Conservation (phyloP, 1,139 yeast genomes). For the Kodamaea derodonti region DNA sequence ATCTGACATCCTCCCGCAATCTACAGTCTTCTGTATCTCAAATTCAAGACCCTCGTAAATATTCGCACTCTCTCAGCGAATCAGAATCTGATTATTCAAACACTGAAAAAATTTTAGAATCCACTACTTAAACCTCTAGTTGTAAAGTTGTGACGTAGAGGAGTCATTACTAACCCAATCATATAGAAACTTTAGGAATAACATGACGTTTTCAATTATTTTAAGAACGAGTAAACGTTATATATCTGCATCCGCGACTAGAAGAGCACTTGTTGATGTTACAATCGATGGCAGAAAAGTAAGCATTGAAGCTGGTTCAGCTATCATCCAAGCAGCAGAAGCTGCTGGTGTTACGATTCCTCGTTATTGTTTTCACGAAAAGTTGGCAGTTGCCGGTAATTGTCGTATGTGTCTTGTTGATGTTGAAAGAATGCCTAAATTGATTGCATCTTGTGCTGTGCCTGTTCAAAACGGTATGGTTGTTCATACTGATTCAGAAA, state of each 20-base stretch:
- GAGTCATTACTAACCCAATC: neutral
- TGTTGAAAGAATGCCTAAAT: slow-evolving; percentile 85
- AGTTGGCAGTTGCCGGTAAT: slow-evolving; percentile 89
- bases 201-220: slow-evolving; percentile 10
- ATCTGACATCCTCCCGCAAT: no score
- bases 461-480: slow-evolving; percentile 91
- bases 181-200: neutral
- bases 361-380: slow-evolving; percentile 88
- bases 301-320: slow-evolving; percentile 79
- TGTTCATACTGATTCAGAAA: slow-evolving; percentile 74
- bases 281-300: slow-evolving; percentile 79
- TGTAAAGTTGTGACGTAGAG: neutral
- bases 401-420: slow-evolving; percentile 94
- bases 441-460: slow-evolving; percentile 89
- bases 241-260: slow-evolving; percentile 23
- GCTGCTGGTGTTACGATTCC: slow-evolving; percentile 88
- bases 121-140: slow-evolving; percentile 1
- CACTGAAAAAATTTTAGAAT: slow-evolving; percentile 12
- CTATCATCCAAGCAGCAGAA: slow-evolving; percentile 89
- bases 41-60: no score
- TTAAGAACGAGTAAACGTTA: slow-evolving; percentile 28
- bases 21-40: no score
- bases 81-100: slow-evolving; percentile 30
- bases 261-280: slow-evolving; percentile 60
- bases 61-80: slow-evolving; percentile 21